These are phyloP conservation scores for Boletus edulis DNA, from an alignment of 768 basidiomycete species.

Conservation along the genomic window DNA sequence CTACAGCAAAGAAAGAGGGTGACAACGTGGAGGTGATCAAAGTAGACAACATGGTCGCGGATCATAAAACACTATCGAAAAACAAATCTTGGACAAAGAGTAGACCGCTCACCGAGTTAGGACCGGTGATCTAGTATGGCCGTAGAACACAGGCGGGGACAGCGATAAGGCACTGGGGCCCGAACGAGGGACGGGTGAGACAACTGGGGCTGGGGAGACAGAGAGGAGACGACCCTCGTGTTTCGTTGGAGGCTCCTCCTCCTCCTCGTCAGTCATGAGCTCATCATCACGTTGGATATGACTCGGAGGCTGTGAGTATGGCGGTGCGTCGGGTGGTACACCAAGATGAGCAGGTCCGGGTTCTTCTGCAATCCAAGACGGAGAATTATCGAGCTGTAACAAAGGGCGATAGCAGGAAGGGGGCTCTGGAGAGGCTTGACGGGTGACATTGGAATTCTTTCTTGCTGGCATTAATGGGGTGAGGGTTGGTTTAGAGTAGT, in stretches of 20 bases:
- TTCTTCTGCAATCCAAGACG: conserved; percentile 18
- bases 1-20: conserved; percentile 11
- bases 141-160: conserved; percentile 12
- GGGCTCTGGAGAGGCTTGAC: conserved; percentile 19
- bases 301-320: conserved; percentile 5
- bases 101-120: conserved; percentile 26
- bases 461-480: conserved; percentile 32
- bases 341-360: conserved; percentile 3
- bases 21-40: conserved; percentile 10
- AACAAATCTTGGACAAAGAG: neutral
- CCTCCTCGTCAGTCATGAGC: conserved; percentile 15
- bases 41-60: neutral
- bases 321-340: conserved; percentile 8
- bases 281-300: conserved; percentile 11
- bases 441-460: conserved; percentile 23
- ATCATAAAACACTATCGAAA: conserved; percentile 3
- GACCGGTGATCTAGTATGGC: conserved; percentile 33
- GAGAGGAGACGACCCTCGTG: conserved; percentile 27
- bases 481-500: conserved; percentile 15
- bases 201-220: conserved; percentile 4
- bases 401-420: conserved; percentile 26
- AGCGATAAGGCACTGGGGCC: conserved; percentile 10
- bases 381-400: conserved; percentile 32
- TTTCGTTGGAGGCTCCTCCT: conserved; percentile 25
- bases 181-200: conserved; percentile 13